A percentile compares a stretch with the other conserved stretches of the same genome.
phyloP scores from a whole-genome alignment of 164 flowering plant genomes.

The Chloranthus sessilifolius region DNA sequence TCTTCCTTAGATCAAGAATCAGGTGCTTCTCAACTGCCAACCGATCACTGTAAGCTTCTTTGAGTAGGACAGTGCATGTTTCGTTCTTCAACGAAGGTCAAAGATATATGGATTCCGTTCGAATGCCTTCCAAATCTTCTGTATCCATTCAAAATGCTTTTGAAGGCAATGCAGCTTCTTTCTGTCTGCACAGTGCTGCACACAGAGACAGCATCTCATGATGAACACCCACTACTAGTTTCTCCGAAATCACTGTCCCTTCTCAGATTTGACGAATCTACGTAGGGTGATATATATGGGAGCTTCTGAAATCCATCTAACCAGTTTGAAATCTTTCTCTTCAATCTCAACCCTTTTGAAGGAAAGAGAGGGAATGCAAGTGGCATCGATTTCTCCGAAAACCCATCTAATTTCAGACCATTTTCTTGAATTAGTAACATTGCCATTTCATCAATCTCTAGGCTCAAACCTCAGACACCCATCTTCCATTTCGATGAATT shows the following conservation, averaged over 20 bases:
- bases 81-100: slow-evolving; percentile 72
- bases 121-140: slow-evolving; percentile 72
- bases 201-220: slow-evolving; percentile 84
- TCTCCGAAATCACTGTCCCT: slow-evolving; percentile 69
- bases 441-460: slow-evolving; percentile 29
- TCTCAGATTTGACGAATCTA: slow-evolving; percentile 48
- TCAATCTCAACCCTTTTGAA: slow-evolving; percentile 72
- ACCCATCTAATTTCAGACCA: slow-evolving; percentile 38
- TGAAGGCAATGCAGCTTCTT: slow-evolving; percentile 59
- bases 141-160: slow-evolving; percentile 66
- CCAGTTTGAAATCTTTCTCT: slow-evolving; percentile 67
- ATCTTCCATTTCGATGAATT: slow-evolving; percentile 61
- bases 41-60: slow-evolving; percentile 55
- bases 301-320: slow-evolving; percentile 62
- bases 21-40: slow-evolving; percentile 58
- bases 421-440: slow-evolving; percentile 52
- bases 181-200: slow-evolving; percentile 71
- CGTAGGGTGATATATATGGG: slow-evolving; percentile 81
- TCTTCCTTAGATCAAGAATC: slow-evolving; percentile 51
- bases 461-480: slow-evolving; percentile 50
- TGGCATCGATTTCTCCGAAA: slow-evolving; percentile 24
- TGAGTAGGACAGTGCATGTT: slow-evolving; percentile 75
- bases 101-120: slow-evolving; percentile 76
- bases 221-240: slow-evolving; percentile 70
- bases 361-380: slow-evolving; percentile 61